A percentile compares a stretch with the other conserved stretches of the same genome.
Conservation (phyloP, 2,329 filamentous ascomycete species). For the Botrytis porri region DNA sequence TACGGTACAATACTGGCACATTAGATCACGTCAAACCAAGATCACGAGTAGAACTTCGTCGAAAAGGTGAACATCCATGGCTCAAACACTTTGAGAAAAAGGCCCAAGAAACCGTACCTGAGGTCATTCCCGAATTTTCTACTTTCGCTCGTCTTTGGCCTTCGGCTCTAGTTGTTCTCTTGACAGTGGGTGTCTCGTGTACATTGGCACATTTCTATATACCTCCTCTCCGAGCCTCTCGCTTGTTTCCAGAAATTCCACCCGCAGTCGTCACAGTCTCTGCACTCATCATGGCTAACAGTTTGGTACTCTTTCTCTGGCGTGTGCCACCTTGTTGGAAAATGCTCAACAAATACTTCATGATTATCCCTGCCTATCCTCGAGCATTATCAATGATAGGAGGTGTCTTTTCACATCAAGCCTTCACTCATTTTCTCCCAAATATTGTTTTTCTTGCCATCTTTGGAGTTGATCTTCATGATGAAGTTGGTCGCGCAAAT, state of each 20-base stretch:
- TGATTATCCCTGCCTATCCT: conserved; percentile 62
- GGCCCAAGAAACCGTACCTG: conserved; percentile 49
- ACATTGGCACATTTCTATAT: conserved; percentile 51
- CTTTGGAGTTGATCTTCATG: conserved; percentile 64
- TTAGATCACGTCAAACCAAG: conserved; percentile 26
- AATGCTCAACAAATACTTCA: conserved; percentile 65
- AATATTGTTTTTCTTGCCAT: conserved; percentile 68
- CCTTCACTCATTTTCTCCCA: conserved; percentile 54
- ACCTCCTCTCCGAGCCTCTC: conserved; percentile 46
- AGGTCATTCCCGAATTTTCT: conserved; percentile 51
- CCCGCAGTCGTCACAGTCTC: conserved; percentile 63
- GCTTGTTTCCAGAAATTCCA: conserved; percentile 59
- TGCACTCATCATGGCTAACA: conserved; percentile 58
- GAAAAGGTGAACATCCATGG: conserved; percentile 32
- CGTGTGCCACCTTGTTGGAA: conserved; percentile 62
- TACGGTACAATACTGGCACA: conserved; percentile 32
- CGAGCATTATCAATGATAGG: conserved; percentile 59
- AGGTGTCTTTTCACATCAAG: conserved; percentile 68
- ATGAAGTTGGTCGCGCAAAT: conserved; percentile 65
- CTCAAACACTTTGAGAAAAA: conserved; percentile 40
- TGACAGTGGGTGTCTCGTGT: conserved; percentile 46
- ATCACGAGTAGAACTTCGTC: conserved; percentile 32
- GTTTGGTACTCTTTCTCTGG: conserved; percentile 57
- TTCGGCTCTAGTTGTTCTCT: conserved; percentile 47
- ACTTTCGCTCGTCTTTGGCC: conserved; percentile 55